Evolutionary conservation across 179 eudicot genomes (phyloP), one percentile per base, ranked within the genome.

Genomic region (Camellia oleifera): DNA sequence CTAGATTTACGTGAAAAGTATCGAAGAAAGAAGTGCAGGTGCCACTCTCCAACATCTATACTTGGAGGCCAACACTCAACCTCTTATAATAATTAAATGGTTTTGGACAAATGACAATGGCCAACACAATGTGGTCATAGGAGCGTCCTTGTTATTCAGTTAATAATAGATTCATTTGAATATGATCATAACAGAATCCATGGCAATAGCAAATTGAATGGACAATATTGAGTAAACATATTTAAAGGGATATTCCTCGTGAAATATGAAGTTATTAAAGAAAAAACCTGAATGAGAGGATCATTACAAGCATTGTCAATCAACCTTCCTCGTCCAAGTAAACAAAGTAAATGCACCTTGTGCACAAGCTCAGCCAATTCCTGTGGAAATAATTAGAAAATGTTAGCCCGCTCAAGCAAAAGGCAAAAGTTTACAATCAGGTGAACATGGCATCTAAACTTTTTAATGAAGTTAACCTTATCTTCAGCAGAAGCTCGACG

Each of bases 281-380:
- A 72, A 78, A 12, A 44, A 53, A 96, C 99, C 97, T 96, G 99
- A 79, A 96, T 90, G 78, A 96, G 88, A 79, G 96, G 92, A 89
- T 96, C 97, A 81, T 91, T 86, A 76, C 98, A 96, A 32, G 98
- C 92, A 78, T 81, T 81, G 69, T 96, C 98, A 80, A 96, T 85
- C 65, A 91, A 86, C 82, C 99, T 88, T 75, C 99, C 99, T 81
- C 99, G 88, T 32, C 90, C 99, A 74, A 96, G 81, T 82, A 96
- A 85, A 82, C 98, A 96, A 74, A 96, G 96, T 87, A 96, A 85
- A 85, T 96, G 94, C 58, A 75, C 96, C 88, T 86, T 96, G 83
- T 96, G 99, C 65, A 96, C 97, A 69, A 90, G 84, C 91, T 92
- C 98, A 42, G 99, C 93, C 69, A 86, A 81, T 86, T 92, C 97